Evolutionary conservation across 2,329 filamentous ascomycete species (phyloP).

Genomic region (Fusarium hostae): DNA sequence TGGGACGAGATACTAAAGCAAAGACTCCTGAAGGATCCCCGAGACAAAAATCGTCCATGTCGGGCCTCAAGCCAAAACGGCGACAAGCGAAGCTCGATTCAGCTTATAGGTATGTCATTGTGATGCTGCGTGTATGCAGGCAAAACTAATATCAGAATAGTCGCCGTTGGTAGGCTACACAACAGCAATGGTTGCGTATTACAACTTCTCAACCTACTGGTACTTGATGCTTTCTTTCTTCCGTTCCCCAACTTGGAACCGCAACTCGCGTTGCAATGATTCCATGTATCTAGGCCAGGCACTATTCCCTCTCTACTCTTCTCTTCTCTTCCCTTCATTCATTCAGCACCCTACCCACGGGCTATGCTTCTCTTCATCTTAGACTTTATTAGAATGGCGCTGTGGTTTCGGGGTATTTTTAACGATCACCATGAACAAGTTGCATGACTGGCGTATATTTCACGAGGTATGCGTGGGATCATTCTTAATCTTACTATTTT

Average conservation of each 20-base stretch:
- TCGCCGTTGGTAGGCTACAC: slow-evolving; percentile 50
- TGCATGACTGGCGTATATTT: slow-evolving; percentile 48
- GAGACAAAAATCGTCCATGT: slow-evolving; percentile 36
- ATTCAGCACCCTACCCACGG: neutral
- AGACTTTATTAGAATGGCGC: slow-evolving; percentile 38
- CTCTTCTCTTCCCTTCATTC: slow-evolving; percentile 1
- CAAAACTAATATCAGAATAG: slow-evolving; percentile 40
- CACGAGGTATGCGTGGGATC: slow-evolving; percentile 50
- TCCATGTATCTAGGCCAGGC: slow-evolving; percentile 38
- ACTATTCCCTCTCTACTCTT: slow-evolving; percentile 22
- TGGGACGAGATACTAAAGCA: slow-evolving; percentile 49
- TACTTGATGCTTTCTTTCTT: slow-evolving; percentile 29
- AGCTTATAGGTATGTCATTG: slow-evolving; percentile 50
- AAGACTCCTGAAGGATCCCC: slow-evolving; percentile 44
- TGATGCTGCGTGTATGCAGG: no score
- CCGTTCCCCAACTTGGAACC: slow-evolving; percentile 11
- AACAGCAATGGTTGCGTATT: neutral
- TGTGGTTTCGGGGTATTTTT: slow-evolving; percentile 37
- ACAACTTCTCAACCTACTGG: slow-evolving; percentile 16
- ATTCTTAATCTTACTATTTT: slow-evolving; percentile 41
- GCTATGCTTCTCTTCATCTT: slow-evolving; percentile 19
- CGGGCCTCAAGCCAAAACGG: slow-evolving; percentile 44
- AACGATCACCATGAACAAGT: slow-evolving; percentile 46
- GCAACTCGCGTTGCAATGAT: slow-evolving; percentile 15
- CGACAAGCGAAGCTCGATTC: slow-evolving; percentile 52